Conservation (phyloP, 208 protist species). For the Leishmania lainsoni region DNA sequence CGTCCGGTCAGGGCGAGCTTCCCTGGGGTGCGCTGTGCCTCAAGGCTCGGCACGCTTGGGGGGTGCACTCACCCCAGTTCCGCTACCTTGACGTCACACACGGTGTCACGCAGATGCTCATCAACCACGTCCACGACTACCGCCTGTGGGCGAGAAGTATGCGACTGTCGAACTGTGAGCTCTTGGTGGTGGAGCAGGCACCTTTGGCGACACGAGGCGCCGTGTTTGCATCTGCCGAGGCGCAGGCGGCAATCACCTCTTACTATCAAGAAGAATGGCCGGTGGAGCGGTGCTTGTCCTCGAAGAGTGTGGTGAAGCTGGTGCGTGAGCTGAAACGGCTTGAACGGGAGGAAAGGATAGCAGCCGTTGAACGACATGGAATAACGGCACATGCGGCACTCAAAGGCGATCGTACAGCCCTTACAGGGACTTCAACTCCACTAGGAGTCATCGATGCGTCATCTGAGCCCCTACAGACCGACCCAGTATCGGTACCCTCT, state of each 20-base stretch:
- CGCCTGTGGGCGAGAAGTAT: neutral
- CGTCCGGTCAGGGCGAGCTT: conserved; percentile 9
- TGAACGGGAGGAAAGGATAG: conserved; percentile 11
- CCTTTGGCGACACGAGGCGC: conserved; percentile 1
- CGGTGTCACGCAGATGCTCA: conserved; percentile 12
- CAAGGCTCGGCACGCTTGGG: conserved; percentile 16
- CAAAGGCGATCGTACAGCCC: neutral
- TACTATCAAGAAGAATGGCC: conserved; percentile 15
- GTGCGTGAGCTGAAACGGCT: conserved; percentile 8
- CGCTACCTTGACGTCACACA: conserved; percentile 12
- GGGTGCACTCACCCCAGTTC: conserved; percentile 17
- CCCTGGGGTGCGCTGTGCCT: conserved; percentile 15
- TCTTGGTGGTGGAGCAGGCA: conserved; percentile 19
- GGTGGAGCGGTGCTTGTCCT: neutral
- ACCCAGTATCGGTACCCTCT: neutral
- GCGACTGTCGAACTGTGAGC: conserved; percentile 12
- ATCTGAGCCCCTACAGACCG: neutral
- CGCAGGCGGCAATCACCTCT: neutral
- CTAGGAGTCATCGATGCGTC: neutral
- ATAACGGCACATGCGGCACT: neutral
- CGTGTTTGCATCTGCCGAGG: neutral
- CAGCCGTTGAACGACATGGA: neutral
- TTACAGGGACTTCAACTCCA: neutral
- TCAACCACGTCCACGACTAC: conserved; percentile 21
- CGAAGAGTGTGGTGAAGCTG: conserved; percentile 12